These are phyloP conservation scores for Sporobolomyces pararoseus DNA, from an alignment of 768 basidiomycete genomes.

Conservation along the genomic window DNA sequence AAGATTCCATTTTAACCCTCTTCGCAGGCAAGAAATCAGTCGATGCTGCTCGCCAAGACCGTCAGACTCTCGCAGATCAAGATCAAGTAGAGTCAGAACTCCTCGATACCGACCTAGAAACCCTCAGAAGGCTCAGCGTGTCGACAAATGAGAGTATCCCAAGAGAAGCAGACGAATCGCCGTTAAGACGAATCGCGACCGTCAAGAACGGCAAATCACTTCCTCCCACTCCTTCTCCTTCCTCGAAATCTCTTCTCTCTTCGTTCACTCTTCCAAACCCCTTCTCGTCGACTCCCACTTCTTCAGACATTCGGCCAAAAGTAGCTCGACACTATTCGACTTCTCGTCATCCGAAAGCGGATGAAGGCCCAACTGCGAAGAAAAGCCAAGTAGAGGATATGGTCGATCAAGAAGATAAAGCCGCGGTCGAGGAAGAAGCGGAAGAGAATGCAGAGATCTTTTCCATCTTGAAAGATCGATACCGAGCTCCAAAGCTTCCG, in stretches of 20 bases:
- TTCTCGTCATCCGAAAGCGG: conserved; percentile 1
- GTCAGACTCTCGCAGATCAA: too few relatives aligned
- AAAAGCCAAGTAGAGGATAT: conserved; percentile 18
- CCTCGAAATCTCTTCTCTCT: background rate
- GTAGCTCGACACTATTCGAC: background rate
- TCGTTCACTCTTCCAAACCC: background rate
- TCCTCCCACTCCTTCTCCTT: background rate
- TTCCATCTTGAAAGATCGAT: conserved; percentile 32
- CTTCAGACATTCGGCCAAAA: background rate
- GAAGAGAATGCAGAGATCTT: conserved; percentile 36
- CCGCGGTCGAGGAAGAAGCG: conserved; percentile 17
- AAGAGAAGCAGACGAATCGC: too few relatives aligned
- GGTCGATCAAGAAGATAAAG: conserved; percentile 20
- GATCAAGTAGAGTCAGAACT: too few relatives aligned
- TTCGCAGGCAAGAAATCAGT: too few relatives aligned
- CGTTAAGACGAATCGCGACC: too few relatives aligned
- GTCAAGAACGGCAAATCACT: too few relatives aligned
- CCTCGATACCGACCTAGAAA: too few relatives aligned
- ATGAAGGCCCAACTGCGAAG: conserved; percentile 4
- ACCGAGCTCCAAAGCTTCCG: conserved; percentile 73
- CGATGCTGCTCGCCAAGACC: too few relatives aligned
- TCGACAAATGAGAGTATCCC: too few relatives aligned
- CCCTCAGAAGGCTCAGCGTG: too few relatives aligned
- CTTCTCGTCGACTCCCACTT: background rate
- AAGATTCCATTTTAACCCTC: too few relatives aligned